Evolutionary conservation across 768 basidiomycete species (phyloP), one percentile per base, ranked within the genome.

Genomic region (Glaciozyma martinii): DNA sequence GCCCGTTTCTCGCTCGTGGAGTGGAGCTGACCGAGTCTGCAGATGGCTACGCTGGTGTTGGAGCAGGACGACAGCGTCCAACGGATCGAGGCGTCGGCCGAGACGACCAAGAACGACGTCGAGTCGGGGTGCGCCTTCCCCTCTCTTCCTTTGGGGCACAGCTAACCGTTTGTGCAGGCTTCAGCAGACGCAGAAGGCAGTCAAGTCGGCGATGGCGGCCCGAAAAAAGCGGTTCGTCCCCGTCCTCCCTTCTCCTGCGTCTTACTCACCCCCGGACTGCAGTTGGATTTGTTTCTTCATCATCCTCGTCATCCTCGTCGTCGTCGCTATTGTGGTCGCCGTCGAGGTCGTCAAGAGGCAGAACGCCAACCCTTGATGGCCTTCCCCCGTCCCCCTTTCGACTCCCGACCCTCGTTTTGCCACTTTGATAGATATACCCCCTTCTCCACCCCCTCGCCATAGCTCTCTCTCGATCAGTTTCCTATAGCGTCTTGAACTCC

Each of bases 161-260:
- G 37, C 29, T 30, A 19, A 29, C n/a, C 46, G 54, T 50, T 42
- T 47, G 12, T 16, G 8, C 61, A 95, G 92, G 65, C 77, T 90
- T 59, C 80, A 82, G 67, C 88, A 95, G 75, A 89, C 90, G 1
- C 84, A 87, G 55, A 88, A 88, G 73, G 94, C 93, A 10, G 88
- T 97, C 59, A 80, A 78, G 44, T 90, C 87, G 44, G 94, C 94
- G 27, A 82, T 88, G 37, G 83, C 86, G 40, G 94, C 94, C 27
- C 85, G 94, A 66, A 90, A 86, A 78, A 97, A 94, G 82, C 85
- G 92, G 73, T 95, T 91, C 91, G 95, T 95, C 75, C 95, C 75
- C 95, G 93, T 95, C 82, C 75, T 84, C 52, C 78, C 84, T 92
- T 67, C 75, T 77, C 62, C 73, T 91, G 27, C 16, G 23, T 19